A percentile compares a stretch with the other conserved stretches of the same genome.
phyloP scores from a whole-genome alignment of 2,329 filamentous ascomycete genomes.

The Myriosclerotinia scirpicola region DNA sequence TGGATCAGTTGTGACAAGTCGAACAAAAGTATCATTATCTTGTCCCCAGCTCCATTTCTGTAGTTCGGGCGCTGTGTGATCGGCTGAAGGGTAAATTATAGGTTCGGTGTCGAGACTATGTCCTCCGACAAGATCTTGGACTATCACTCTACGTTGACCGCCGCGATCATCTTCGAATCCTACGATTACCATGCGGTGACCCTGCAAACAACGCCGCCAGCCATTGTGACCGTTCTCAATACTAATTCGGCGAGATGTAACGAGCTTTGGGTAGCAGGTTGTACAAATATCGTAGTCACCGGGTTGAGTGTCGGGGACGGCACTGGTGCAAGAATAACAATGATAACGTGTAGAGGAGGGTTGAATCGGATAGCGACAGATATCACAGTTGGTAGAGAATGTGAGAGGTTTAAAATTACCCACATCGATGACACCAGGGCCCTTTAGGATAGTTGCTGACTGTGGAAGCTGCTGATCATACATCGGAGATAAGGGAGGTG shows the following conservation, averaged over 20 bases:
- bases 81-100: conserved; percentile 25
- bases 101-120: conserved; percentile 61
- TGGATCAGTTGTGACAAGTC: conserved; percentile 54
- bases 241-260: conserved; percentile 63
- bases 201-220: conserved; percentile 78
- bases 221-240: conserved; percentile 74
- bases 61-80: conserved; percentile 40
- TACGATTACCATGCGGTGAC: conserved; percentile 82
- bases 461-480: conserved; percentile 46
- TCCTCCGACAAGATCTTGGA: conserved; percentile 77
- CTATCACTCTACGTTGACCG: conserved; percentile 66
- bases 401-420: conserved; percentile 64
- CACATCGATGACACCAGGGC: conserved; percentile 48
- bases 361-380: conserved; percentile 72
- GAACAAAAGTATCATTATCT: conserved; percentile 43
- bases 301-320: conserved; percentile 47
- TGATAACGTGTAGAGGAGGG: conserved; percentile 72
- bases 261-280: conserved; percentile 71
- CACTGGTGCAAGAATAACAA: conserved; percentile 70
- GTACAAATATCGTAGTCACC: conserved; percentile 89
- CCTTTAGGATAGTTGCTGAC: conserved; percentile 51
- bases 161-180: conserved; percentile 69
- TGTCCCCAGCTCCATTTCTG: conserved; percentile 55
- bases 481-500: conserved; percentile 45
- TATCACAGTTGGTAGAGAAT: conserved; percentile 75